Conservation (phyloP, 139 green algal genomes). For the Chlorella sp. region DNA sequence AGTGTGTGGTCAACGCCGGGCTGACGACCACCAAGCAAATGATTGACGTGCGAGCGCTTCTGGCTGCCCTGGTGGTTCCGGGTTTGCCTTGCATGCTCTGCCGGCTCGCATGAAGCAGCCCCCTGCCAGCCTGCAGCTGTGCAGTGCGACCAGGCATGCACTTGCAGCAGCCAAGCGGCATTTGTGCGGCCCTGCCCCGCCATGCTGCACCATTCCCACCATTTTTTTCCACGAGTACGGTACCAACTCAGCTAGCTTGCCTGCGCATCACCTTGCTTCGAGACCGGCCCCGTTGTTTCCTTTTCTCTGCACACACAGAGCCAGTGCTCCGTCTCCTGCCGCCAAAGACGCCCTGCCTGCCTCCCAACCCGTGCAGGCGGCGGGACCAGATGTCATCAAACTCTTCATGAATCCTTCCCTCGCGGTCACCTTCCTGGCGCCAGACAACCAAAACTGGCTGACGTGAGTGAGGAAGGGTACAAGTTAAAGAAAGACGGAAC, state of each 20-base stretch:
- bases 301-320: too few relatives aligned
- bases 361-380: too few relatives aligned
- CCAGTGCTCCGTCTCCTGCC: too few relatives aligned
- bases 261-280: not conserved
- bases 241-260: not conserved
- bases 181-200: too few relatives aligned
- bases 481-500: too few relatives aligned
- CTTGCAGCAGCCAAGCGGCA: too few relatives aligned
- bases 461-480: too few relatives aligned
- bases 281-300: too few relatives aligned
- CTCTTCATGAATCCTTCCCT: not conserved
- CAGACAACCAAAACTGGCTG: not conserved
- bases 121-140: not conserved
- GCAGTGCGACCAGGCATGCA: not conserved
- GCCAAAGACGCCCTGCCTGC: too few relatives aligned
- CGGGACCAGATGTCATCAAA: not conserved
- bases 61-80: not conserved
- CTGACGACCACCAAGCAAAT: not conserved
- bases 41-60: not conserved
- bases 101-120: not conserved
- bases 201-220: too few relatives aligned
- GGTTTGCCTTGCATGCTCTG: not conserved
- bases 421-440: slow-evolving; percentile 1
- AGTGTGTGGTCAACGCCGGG: not conserved
- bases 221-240: too few relatives aligned